A percentile compares a stretch with the other conserved stretches of the same genome.
Conservation (phyloP, 768 basidiomycete genomes). For the Russula olivacea region DNA sequence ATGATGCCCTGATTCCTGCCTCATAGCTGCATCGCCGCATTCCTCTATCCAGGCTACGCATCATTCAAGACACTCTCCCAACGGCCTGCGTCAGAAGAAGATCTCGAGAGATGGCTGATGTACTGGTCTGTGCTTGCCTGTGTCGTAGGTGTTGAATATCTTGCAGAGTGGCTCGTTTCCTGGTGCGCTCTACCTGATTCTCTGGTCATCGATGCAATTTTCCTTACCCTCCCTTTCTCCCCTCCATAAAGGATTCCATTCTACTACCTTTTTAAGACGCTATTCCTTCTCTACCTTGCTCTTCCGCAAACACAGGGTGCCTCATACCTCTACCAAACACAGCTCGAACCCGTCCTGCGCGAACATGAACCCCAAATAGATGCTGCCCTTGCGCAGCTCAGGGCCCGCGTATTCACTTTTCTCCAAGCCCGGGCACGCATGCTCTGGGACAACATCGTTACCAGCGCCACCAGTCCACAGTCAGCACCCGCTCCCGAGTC, state of each 20-base stretch:
- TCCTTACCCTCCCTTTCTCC: background rate
- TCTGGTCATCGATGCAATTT: constrained; percentile 2
- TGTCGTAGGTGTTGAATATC: constrained; percentile 74
- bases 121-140: constrained; percentile 92
- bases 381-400: constrained; percentile 60
- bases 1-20: background rate
- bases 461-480: constrained; percentile 43
- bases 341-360: constrained; percentile 79
- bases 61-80: constrained; percentile 93
- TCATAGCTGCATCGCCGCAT: constrained; percentile 62
- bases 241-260: constrained; percentile 67
- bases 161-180: constrained; percentile 81
- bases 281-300: constrained; percentile 84
- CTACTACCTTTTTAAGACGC: constrained; percentile 74
- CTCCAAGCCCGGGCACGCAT: constrained; percentile 57
- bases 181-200: constrained; percentile 49
- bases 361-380: constrained; percentile 85
- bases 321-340: constrained; percentile 72
- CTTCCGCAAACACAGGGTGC: constrained; percentile 88
- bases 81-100: constrained; percentile 76
- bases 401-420: constrained; percentile 53
- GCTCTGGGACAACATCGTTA: constrained; percentile 59
- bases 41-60: constrained; percentile 90
- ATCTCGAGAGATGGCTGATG: constrained; percentile 93
- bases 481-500: constrained; percentile 25